Conservation (phyloP, 192 early-diverging fungal species). For the Coemansia javaensis region DNA sequence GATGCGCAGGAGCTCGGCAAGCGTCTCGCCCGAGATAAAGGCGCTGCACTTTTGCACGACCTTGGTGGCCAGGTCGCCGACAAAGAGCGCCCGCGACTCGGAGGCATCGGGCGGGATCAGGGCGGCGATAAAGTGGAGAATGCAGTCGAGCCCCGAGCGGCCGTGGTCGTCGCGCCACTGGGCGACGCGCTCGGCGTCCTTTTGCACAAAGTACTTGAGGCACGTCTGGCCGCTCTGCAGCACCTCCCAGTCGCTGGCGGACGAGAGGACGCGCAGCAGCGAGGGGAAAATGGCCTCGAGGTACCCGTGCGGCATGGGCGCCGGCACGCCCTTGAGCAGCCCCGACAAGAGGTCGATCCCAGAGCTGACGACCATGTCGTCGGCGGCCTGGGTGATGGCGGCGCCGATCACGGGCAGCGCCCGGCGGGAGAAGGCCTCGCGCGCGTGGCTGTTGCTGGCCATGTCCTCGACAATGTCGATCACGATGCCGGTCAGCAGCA, state of each 20-base stretch:
- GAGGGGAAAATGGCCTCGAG: conserved; percentile 73
- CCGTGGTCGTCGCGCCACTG: conserved; percentile 59
- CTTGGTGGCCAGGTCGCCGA: conserved; percentile 84
- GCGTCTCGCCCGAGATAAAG: conserved; percentile 16
- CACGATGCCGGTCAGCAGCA: conserved; percentile 67
- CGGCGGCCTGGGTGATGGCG: conserved; percentile 52
- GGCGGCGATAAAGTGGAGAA: conserved; percentile 76
- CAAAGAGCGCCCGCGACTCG: conserved; percentile 80
- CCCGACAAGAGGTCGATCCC: conserved; percentile 72
- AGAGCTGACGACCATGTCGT: conserved; percentile 24
- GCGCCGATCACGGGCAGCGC: conserved; percentile 66
- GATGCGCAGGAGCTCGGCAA: conserved; percentile 76
- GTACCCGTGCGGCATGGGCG: conserved; percentile 68
- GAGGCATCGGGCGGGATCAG: conserved; percentile 67
- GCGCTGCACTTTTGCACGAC: conserved; percentile 70
- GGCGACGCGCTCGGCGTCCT: conserved; percentile 67
- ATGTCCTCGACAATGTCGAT: conserved; percentile 74
- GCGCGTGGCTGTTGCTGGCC: conserved; percentile 61
- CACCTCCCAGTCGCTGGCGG: conserved; percentile 67
- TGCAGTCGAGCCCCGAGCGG: conserved; percentile 68
- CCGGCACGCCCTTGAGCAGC: conserved; percentile 65
- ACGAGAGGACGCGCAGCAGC: conserved; percentile 70
- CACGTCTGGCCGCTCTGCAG: conserved; percentile 88
- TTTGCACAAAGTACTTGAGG: conserved; percentile 72
- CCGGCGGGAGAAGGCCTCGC: conserved; percentile 62